Base-by-base conservation (phyloP, 106 monocot species). In the Phalaenopsis equestris region DNA sequence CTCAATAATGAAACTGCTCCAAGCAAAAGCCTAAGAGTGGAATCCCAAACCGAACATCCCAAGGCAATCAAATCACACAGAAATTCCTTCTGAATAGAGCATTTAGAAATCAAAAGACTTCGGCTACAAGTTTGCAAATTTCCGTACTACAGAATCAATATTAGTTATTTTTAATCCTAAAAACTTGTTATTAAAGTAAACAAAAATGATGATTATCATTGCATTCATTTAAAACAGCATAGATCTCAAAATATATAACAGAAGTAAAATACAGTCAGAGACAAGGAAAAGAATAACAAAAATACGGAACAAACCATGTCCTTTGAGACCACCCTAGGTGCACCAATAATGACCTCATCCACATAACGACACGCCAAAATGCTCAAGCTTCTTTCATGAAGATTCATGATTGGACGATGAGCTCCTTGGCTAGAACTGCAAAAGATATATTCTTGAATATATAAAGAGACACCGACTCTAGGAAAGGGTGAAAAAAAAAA, bases 331-430 rank as follows among this genome's bases (percentile, higher is more conserved):
- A 89, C 94, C 92, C 90, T 92, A n/a, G 97, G 97, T 5, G 97
- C 92, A 76, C 97, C 97, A 81, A 98, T 98, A 75, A 98, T 98
- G 58, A 98, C 97, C 78, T 98, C 97, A 88, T 98, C 97, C 36
- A 98, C 97, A 84, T 94, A 91, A 77, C 94, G 94, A 45, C 97
- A 98, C 39, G 97, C 97, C 81, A 98, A 88, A 85, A 98, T 94
- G 85, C 97, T 98, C 79, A 98, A 85, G 72, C 97, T 98, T 89
- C 97, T 87, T 88, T 98, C 97, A 84, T 98, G 97, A 49, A 98
- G 90, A 80, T 92, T 94, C 97, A 98, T 98, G 74, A 98, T 98
- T 36, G 97, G 97, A 67, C 94, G 94, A 87, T 98, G 96, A 16
- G 85, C 84, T 42, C 97, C 94, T 78, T 86, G 89, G 55, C 85